Conservation (phyloP, 2,329 filamentous ascomycete genomes). For the Botryosphaeria dothidea region DNA sequence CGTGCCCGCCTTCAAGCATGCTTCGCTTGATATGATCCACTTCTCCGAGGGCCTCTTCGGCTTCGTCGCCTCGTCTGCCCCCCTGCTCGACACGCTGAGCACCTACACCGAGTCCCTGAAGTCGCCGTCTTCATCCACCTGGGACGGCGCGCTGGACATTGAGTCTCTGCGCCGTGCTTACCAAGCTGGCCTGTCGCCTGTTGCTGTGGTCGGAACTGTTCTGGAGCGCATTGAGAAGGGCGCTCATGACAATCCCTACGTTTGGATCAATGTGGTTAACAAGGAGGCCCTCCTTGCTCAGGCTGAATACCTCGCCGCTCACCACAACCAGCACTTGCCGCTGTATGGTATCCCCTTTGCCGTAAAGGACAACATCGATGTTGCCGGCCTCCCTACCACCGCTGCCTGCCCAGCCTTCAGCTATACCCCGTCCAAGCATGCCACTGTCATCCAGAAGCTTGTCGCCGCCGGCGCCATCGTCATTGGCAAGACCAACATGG, state of each 20-base stretch:
- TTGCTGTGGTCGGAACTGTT: conserved; percentile 43
- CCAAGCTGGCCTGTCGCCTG: conserved; percentile 44
- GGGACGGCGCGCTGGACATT: conserved; percentile 43
- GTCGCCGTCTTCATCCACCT: conserved; percentile 31
- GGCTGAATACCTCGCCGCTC: not conserved
- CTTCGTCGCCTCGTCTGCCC: conserved; percentile 42
- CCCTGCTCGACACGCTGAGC: conserved; percentile 34
- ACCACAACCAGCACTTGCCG: conserved; percentile 30
- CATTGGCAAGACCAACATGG: conserved; percentile 59
- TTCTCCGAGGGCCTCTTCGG: conserved; percentile 50
- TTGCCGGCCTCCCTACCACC: conserved; percentile 49
- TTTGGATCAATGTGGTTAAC: conserved; percentile 26
- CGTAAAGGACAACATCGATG: conserved; percentile 55
- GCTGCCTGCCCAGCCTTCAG: conserved; percentile 47
- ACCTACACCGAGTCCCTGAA: conserved; percentile 32
- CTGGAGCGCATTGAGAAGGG: conserved; percentile 23
- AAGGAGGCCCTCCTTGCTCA: not conserved
- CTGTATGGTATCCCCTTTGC: conserved; percentile 56
- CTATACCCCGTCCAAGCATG: conserved; percentile 43
- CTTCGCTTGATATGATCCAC: conserved; percentile 47
- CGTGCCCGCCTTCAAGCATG: conserved; percentile 40
- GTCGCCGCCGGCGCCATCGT: conserved; percentile 53
- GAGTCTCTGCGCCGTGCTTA: conserved; percentile 46
- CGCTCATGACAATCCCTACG: conserved; percentile 29
- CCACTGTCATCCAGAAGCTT: conserved; percentile 49